Evolutionary conservation across 345 rosid species (phyloP).

Genomic region (Laguncularia racemosa): DNA sequence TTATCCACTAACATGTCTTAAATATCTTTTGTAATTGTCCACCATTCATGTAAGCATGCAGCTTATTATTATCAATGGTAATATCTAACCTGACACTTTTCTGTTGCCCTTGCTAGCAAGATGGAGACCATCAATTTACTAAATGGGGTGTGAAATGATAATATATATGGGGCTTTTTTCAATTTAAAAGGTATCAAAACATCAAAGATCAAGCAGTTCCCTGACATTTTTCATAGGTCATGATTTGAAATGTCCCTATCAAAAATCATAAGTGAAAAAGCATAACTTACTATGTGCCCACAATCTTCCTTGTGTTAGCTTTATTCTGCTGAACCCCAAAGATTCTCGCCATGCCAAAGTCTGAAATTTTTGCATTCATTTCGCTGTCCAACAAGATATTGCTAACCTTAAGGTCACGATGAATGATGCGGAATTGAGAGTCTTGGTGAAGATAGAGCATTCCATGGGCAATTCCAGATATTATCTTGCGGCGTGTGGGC

Average conservation of each 20-base stretch:
- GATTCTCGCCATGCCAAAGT: constrained; percentile 21
- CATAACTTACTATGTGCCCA: constrained; percentile 20
- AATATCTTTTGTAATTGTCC: too few species aligned
- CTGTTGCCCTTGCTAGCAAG: too few species aligned
- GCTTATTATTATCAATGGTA: too few species aligned
- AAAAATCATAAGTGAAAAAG: constrained; percentile 31
- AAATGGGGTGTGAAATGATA: neutral
- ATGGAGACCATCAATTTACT: neutral
- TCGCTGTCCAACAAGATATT: constrained; percentile 14
- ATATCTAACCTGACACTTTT: too few species aligned
- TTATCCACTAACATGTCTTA: too few species aligned
- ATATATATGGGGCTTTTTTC: constrained; percentile 20
- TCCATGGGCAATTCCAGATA: constrained; percentile 12
- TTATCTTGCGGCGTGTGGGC: constrained; percentile 13
- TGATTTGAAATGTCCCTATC: constrained; percentile 20
- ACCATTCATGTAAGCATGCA: too few species aligned
- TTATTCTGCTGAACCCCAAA: constrained; percentile 14
- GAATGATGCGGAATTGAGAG: constrained; percentile 16
- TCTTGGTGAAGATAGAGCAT: constrained; percentile 20
- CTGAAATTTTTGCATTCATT: constrained; percentile 22
- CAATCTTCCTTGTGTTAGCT: constrained; percentile 7
- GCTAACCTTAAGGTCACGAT: constrained; percentile 20
- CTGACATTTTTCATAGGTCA: neutral
- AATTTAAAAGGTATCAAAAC: constrained; percentile 27
- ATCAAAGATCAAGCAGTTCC: constrained; percentile 21